Evolutionary conservation across 805 yeast species (phyloP).

Genomic region (Debaryomyces hansenii): DNA sequence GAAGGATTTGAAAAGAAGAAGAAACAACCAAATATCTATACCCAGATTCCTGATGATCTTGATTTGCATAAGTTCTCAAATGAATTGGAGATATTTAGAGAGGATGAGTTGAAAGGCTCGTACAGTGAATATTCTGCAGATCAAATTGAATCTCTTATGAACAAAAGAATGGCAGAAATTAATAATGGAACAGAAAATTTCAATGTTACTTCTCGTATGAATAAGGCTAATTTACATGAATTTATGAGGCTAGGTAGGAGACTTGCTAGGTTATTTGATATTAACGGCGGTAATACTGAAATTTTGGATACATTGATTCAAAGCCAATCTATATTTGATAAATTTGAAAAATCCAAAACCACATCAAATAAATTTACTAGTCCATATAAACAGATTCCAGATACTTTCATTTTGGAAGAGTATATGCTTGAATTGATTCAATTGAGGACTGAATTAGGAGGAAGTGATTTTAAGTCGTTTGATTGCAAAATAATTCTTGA

Average conservation of each 20-base stretch:
- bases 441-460: constrained; percentile 18
- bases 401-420: constrained; percentile 32
- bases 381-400: constrained; percentile 31
- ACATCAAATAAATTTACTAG: not conserved
- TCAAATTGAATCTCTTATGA: constrained; percentile 16
- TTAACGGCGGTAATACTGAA: constrained; percentile 61
- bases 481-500: constrained; percentile 13
- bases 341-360: constrained; percentile 29
- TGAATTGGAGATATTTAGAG: constrained; percentile 19
- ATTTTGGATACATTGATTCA: constrained; percentile 57
- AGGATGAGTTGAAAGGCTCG: constrained; percentile 14
- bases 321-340: constrained; percentile 48
- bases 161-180: constrained; percentile 14
- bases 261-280: constrained; percentile 30
- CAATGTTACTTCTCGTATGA: constrained; percentile 8
- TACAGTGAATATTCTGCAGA: constrained; percentile 7
- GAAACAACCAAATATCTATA: constrained; percentile 1
- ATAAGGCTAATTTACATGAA: constrained; percentile 9
- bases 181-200: constrained; percentile 13
- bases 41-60: constrained; percentile 16
- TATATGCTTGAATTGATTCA: constrained; percentile 28
- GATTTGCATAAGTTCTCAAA: constrained; percentile 10
- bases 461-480: constrained; percentile 15
- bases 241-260: constrained; percentile 16
- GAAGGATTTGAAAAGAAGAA: constrained; percentile 3